These are phyloP conservation scores for Backusella tuberculispora DNA, from an alignment of 192 early-diverging fungal genomes.

Conservation along the genomic window DNA sequence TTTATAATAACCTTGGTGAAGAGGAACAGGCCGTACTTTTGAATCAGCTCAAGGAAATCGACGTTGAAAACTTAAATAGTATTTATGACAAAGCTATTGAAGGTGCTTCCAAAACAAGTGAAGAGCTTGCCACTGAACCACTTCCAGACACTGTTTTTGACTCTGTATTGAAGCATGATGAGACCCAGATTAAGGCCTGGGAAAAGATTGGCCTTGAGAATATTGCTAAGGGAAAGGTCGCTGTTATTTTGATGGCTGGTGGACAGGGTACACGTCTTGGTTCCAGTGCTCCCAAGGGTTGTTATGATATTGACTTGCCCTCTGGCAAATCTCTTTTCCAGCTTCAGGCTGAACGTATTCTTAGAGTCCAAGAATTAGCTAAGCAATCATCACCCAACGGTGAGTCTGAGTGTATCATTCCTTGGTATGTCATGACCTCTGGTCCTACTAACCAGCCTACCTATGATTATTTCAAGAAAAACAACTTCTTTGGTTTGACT, in stretches of 20 bases:
- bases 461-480: conserved; percentile 72
- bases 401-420: conserved; percentile 57
- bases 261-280: conserved; percentile 82
- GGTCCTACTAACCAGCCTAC: conserved; percentile 88
- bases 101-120: conserved; percentile 30
- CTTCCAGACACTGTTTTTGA: conserved; percentile 64
- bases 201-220: conserved; percentile 64
- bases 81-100: conserved; percentile 72
- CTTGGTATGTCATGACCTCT: conserved; percentile 99
- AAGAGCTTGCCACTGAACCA: conserved; percentile 56
- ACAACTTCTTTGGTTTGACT: conserved; percentile 88
- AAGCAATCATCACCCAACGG: conserved; percentile 17
- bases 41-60: conserved; percentile 69
- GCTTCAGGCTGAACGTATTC: conserved; percentile 89
- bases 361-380: conserved; percentile 75
- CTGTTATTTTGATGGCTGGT: conserved; percentile 89
- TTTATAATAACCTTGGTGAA: conserved; percentile 68
- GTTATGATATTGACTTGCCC: conserved; percentile 89
- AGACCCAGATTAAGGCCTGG: conserved; percentile 62
- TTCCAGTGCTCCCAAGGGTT: conserved; percentile 82
- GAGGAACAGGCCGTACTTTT: conserved; percentile 60
- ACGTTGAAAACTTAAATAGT: conserved; percentile 74
- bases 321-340: conserved; percentile 89
- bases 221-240: conserved; percentile 83
- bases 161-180: conserved; percentile 61